A percentile compares a stretch with the other conserved stretches of the same genome.
phyloP scores from a whole-genome alignment of 75 land plant genomes.

The Chamaecyparis obtusa region DNA sequence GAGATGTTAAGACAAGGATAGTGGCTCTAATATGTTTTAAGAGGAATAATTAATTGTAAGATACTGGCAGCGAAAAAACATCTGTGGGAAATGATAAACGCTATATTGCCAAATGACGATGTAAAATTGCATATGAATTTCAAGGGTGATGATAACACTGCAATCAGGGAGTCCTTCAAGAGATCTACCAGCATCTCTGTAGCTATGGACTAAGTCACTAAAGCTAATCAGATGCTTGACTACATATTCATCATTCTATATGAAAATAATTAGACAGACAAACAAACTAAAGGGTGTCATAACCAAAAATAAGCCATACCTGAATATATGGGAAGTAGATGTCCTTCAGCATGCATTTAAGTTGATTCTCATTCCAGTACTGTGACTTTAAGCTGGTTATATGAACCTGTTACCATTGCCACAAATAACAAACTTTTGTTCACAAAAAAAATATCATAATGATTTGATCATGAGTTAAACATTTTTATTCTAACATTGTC shows the following conservation, averaged over 20 bases:
- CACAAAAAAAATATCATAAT: not conserved
- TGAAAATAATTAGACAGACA: not conserved
- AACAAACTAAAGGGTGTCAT: not conserved
- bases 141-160: not conserved
- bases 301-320: slow-evolving; percentile 26
- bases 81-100: too few relatives aligned
- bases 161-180: not conserved
- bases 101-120: too few relatives aligned
- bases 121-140: not conserved
- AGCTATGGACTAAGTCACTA: not conserved
- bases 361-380: slow-evolving; percentile 28
- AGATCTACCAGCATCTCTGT: not conserved
- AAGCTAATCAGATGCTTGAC: not conserved
- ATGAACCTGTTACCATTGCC: slow-evolving; percentile 23
- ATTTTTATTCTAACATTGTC: not conserved
- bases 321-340: slow-evolving; percentile 80
- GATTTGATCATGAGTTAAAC: not conserved
- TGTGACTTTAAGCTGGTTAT: slow-evolving; percentile 37
- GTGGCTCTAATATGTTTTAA: too few relatives aligned
- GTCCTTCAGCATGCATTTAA: slow-evolving; percentile 62
- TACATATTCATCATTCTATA: not conserved
- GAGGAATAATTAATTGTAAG: too few relatives aligned
- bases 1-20: not conserved
- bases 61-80: too few relatives aligned
- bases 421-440: not conserved